A percentile compares a stretch with the other conserved stretches of the same genome.
Conservation (phyloP, 768 basidiomycete genomes). For the Agaricus blazei region DNA sequence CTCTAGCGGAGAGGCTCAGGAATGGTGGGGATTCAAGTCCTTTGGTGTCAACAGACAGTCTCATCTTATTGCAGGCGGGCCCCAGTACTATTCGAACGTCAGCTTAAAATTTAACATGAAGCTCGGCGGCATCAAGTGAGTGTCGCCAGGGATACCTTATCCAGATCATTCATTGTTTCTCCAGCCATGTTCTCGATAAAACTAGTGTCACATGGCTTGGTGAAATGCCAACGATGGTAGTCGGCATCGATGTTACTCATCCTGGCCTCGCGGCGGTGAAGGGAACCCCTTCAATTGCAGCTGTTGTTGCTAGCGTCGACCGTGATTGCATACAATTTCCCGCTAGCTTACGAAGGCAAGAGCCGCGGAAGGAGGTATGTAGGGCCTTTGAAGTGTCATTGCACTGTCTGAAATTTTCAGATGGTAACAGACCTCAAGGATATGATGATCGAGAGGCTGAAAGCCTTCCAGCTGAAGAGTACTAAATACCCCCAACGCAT, state of each 20-base stretch:
- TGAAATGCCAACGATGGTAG: constrained; percentile 65
- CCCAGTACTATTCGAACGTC: constrained; percentile 75
- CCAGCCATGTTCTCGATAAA: constrained; percentile 42
- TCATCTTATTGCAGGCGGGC: constrained; percentile 40
- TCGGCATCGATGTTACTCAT: constrained; percentile 82
- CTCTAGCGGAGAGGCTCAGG: constrained; percentile 68
- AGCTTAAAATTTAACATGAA: constrained; percentile 83
- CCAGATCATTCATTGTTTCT: constrained; percentile 2
- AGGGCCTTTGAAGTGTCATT: neutral
- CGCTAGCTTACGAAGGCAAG: constrained; percentile 67
- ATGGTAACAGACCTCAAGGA: constrained; percentile 64
- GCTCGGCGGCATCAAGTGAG: constrained; percentile 73
- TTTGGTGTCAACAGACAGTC: constrained; percentile 8
- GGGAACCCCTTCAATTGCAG: constrained; percentile 79
- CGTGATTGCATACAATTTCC: constrained; percentile 63
- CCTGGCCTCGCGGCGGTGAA: constrained; percentile 70
- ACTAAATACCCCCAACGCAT: constrained; percentile 57
- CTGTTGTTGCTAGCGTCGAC: constrained; percentile 79
- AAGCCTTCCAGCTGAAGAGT: constrained; percentile 42
- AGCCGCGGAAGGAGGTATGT: constrained; percentile 68
- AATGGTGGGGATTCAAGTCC: constrained; percentile 29
- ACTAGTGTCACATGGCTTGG: constrained; percentile 57
- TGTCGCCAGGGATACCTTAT: constrained; percentile 2
- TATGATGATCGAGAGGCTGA: constrained; percentile 68
- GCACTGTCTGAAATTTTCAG: constrained; percentile 30